Base-by-base conservation (phyloP, 2,329 filamentous ascomycete genomes). In the Zymoseptoria brevis region DNA sequence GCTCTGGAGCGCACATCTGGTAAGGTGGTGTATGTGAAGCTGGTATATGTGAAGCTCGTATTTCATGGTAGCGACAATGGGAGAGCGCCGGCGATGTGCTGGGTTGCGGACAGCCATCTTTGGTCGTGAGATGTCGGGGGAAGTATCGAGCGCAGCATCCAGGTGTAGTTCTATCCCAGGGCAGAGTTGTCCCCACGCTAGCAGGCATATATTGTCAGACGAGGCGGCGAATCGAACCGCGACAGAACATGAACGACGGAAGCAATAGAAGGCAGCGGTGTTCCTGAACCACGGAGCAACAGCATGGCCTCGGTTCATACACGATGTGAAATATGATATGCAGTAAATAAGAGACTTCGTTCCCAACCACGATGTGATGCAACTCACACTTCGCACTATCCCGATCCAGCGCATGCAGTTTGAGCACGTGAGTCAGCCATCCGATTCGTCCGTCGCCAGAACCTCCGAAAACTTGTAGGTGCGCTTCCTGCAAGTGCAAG, bases 391-490 rank as follows among this genome's bases (percentile, higher is more conserved):
- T 45, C 35, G 35, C 35, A n/a, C 35, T 45, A 45, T 45, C 48
- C 48, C 13, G 21, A 22, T 51, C 35, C 35, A 49, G n/a, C 24
- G 56, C 56, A 57, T 57, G 41, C 41, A 22, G 35, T 30, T 50
- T 35, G 56, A 54, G 29, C 57, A 56, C 57, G 50, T 53, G 57
- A 59, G 57, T 56, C 26, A 53, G 30, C 8, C 41, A n/a, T 8
- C 48, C 22, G 22, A 24, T 24, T 24, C 22, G 22, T 24, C 22
- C 22, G 22, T 24, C 22, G 2, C 3, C 22, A 24, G 19, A n/a
- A 24, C 19, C 48, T 30, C 57, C 49, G 54, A 53, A 35, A 50
- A 51, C 24, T 41, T 24, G 22, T 24, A 4, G 35, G 35, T 41
- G 16, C 35, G 13, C 35, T 45, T n/a, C 4, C 35, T 16, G 35